Percentiles rank a stretch among this genome's conserved stretches.
Conservation (phyloP, 768 basidiomycete species). For the Sutorius australiensis region DNA sequence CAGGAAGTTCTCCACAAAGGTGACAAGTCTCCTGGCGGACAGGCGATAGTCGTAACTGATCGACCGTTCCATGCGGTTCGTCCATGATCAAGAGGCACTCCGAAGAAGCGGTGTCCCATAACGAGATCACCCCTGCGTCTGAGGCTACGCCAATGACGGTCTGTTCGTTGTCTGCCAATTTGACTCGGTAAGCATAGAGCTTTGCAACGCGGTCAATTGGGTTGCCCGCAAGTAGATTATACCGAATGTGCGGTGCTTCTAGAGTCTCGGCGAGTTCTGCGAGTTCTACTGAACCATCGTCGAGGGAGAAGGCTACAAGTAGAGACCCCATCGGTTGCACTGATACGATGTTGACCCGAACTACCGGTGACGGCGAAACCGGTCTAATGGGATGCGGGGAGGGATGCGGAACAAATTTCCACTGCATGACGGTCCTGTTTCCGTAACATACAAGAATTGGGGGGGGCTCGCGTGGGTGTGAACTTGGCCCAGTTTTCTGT, state of each 20-base stretch:
- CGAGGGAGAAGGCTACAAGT: conserved; percentile 56
- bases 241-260: conserved; percentile 41
- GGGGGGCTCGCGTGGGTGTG: conserved; percentile 9
- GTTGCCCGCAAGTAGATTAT: conserved; percentile 57
- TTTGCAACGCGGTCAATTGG: conserved; percentile 49
- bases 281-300: conserved; percentile 67
- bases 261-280: conserved; percentile 47
- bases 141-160: conserved; percentile 61
- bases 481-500: conserved; percentile 18
- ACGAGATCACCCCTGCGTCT: conserved; percentile 61
- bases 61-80: conserved; percentile 55
- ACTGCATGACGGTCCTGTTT: conserved; percentile 55
- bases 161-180: conserved; percentile 47
- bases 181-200: conserved; percentile 50
- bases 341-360: conserved; percentile 48
- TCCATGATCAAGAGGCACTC: conserved; percentile 63
- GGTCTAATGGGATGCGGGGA: conserved; percentile 38
- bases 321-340: conserved; percentile 44
- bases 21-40: conserved; percentile 55
- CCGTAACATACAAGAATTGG: conserved; percentile 52
- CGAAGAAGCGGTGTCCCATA: conserved; percentile 71
- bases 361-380: conserved; percentile 41
- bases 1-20: conserved; percentile 64
- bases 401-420: conserved; percentile 32
- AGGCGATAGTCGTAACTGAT: conserved; percentile 56